These are phyloP conservation scores for Fusarium burgessii DNA, from an alignment of 2,329 filamentous ascomycete genomes.

Conservation along the genomic window DNA sequence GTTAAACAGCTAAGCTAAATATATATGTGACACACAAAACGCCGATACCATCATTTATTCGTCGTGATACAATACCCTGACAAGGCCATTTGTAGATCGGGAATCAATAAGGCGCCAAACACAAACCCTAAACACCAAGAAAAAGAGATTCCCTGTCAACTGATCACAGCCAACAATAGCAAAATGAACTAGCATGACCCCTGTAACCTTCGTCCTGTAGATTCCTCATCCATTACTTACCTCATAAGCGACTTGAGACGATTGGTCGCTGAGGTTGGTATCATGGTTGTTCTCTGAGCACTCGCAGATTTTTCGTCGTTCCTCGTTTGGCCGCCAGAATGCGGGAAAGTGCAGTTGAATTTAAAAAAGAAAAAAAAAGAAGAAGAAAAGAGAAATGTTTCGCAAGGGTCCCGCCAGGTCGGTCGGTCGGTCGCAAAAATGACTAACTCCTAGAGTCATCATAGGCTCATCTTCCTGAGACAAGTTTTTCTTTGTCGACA, in stretches of 20 bases:
- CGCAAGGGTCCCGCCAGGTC: slow-evolving; percentile 38
- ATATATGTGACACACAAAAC: slow-evolving; percentile 38
- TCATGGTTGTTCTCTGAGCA: slow-evolving; percentile 33
- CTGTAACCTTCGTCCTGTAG: slow-evolving; percentile 4
- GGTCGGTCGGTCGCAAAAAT: slow-evolving; percentile 34
- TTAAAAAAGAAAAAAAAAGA: slow-evolving; percentile 13
- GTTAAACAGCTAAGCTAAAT: slow-evolving; percentile 35
- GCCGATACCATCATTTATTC: slow-evolving; percentile 37
- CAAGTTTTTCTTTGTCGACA: slow-evolving; percentile 20
- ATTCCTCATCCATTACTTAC: background rate
- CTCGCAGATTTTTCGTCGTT: slow-evolving; percentile 24
- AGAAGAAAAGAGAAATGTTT: slow-evolving; percentile 19
- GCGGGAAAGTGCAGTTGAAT: slow-evolving; percentile 33
- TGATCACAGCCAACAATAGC: slow-evolving; percentile 5
- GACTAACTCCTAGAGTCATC: slow-evolving; percentile 21
- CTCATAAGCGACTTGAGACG: slow-evolving; percentile 3
- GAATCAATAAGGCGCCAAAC: slow-evolving; percentile 35
- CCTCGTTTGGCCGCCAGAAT: slow-evolving; percentile 36
- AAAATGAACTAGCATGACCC: slow-evolving; percentile 13
- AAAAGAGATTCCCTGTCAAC: slow-evolving; percentile 29
- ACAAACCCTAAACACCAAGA: slow-evolving; percentile 31
- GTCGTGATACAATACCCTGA: slow-evolving; percentile 32
- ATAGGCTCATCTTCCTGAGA: slow-evolving; percentile 23
- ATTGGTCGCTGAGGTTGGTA: slow-evolving; percentile 9
- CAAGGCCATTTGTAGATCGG: slow-evolving; percentile 29